Evolutionary conservation across 345 rosid species (phyloP).

Genomic region (Arabis hirsuta): DNA sequence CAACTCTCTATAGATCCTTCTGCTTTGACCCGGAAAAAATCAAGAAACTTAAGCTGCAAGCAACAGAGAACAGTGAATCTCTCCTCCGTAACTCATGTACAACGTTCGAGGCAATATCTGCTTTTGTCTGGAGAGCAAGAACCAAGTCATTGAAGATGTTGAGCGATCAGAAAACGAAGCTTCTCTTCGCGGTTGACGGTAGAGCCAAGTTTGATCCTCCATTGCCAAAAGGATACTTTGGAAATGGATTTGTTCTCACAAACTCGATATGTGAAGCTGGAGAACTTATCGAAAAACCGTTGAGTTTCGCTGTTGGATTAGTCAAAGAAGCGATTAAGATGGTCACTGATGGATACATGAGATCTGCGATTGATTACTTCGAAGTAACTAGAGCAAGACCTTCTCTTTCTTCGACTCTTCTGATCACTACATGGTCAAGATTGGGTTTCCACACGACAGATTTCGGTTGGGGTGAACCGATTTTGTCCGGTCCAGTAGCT

Average conservation of each 20-base stretch:
- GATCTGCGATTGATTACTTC: constrained; percentile 93
- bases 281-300: constrained; percentile 62
- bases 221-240: constrained; percentile 84
- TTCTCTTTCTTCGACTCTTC: constrained; percentile 75
- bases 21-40: constrained; percentile 74
- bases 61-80: constrained; percentile 54
- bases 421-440: constrained; percentile 92
- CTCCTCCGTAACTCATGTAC: constrained; percentile 57
- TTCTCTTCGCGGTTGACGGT: constrained; percentile 88
- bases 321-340: constrained; percentile 74
- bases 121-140: constrained; percentile 84
- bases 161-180: constrained; percentile 73
- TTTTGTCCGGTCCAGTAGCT: constrained; percentile 80
- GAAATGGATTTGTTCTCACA: constrained; percentile 86
- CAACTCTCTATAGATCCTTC: constrained; percentile 66
- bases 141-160: constrained; percentile 70
- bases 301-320: constrained; percentile 62
- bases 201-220: constrained; percentile 77
- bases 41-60: constrained; percentile 60
- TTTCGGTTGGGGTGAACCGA: constrained; percentile 95
- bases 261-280: constrained; percentile 71
- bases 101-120: constrained; percentile 81
- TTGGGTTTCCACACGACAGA: constrained; percentile 76
- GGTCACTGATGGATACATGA: constrained; percentile 85
- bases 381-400: constrained; percentile 86